These are phyloP conservation scores for Geotrichum carabidarum DNA, from an alignment of 1,139 yeast species.

Conservation along the genomic window DNA sequence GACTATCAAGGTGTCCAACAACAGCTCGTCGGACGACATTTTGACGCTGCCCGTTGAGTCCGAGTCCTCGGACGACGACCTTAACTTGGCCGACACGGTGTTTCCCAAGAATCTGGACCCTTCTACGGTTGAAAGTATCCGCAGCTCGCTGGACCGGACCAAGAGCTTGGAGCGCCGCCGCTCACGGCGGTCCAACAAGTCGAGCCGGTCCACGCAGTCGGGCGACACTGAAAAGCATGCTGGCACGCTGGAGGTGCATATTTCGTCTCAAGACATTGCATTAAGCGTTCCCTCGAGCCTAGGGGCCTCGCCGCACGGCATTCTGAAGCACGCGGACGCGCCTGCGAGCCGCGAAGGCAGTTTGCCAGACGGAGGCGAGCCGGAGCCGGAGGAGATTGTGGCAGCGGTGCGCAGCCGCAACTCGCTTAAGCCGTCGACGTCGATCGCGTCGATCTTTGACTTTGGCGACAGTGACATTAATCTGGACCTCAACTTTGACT, in stretches of 20 bases:
- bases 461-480: slow-evolving; percentile 12
- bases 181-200: slow-evolving; percentile 29
- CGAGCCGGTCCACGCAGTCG: slow-evolving; percentile 10
- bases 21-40: neutral
- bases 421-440: neutral
- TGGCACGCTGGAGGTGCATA: slow-evolving; percentile 34
- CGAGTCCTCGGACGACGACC: slow-evolving; percentile 25
- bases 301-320: slow-evolving; percentile 25
- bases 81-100: slow-evolving; percentile 34
- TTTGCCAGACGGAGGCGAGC: neutral
- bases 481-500: slow-evolving; percentile 15
- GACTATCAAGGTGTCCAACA: slow-evolving; percentile 7
- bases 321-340: slow-evolving; percentile 24
- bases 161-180: slow-evolving; percentile 37
- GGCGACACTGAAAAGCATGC: slow-evolving; percentile 21
- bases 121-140: slow-evolving; percentile 36
- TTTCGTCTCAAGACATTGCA: slow-evolving; percentile 15
- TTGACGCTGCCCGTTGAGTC: slow-evolving; percentile 9
- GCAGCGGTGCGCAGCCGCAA: neutral
- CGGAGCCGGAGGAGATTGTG: neutral
- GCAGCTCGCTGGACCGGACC: slow-evolving; percentile 37
- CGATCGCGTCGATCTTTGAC: neutral
- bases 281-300: slow-evolving; percentile 13
- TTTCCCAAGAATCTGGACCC: slow-evolving; percentile 37
- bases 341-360: too few species aligned